Percentiles rank a stretch among this genome's conserved stretches.
Conservation (phyloP, 1,284 basidiomycete genomes). For the Sphaerobolus stellatus region DNA sequence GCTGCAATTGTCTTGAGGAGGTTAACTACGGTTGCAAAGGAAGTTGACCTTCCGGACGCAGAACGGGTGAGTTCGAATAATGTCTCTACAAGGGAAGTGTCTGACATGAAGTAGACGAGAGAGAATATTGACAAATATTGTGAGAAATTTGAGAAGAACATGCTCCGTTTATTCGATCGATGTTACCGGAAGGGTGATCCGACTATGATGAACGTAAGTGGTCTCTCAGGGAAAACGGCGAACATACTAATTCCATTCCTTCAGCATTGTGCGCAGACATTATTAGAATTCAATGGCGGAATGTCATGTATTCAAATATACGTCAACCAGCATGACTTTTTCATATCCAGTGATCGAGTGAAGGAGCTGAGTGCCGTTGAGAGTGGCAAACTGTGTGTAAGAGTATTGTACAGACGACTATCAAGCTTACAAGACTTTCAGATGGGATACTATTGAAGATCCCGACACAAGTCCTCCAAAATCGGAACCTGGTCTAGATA, state of each 20-base stretch:
- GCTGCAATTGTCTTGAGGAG: constrained; percentile 90
- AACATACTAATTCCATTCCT: constrained; percentile 2
- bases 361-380: constrained; percentile 59
- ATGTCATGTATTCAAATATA: constrained; percentile 97
- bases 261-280: constrained; percentile 94
- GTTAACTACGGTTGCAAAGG: constrained; percentile 86
- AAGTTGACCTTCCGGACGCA: constrained; percentile 82
- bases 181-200: constrained; percentile 97
- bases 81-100: not conserved
- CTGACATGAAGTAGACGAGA: constrained; percentile 54
- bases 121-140: constrained; percentile 94
- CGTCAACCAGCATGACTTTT: constrained; percentile 99
- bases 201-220: constrained; percentile 95
- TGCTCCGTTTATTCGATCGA: constrained; percentile 92
- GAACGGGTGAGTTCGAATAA: constrained; percentile 58
- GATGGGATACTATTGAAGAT: constrained; percentile 81
- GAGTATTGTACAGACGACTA: not conserved
- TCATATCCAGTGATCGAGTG: constrained; percentile 83
- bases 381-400: constrained; percentile 61
- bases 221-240: too few relatives aligned
- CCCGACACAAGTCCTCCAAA: constrained; percentile 80
- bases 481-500: constrained; percentile 75
- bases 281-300: constrained; percentile 98
- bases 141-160: constrained; percentile 98
- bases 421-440: constrained; percentile 28